Evolutionary conservation across 257 asterid genomes (phyloP).

Genomic region (Scutellaria baicalensis): DNA sequence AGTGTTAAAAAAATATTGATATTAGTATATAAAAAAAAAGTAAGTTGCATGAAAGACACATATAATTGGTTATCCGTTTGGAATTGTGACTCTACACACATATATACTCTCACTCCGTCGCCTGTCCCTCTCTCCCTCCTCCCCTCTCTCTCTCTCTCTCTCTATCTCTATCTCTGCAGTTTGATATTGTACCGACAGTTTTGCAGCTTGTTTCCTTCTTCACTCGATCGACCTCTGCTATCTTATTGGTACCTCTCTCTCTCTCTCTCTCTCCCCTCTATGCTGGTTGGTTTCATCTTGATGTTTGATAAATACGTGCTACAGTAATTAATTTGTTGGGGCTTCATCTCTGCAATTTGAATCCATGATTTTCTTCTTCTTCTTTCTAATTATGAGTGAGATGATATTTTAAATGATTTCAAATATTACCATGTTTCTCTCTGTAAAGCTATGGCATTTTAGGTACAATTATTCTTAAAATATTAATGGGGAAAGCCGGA

Average conservation of each 20-base stretch:
- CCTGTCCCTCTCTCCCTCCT: constrained; percentile 4
- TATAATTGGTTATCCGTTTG: constrained; percentile 33
- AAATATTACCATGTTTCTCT: not conserved
- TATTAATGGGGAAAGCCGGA: not conserved
- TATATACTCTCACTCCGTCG: constrained; percentile 8
- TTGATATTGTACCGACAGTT: constrained; percentile 36
- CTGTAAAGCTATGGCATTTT: not conserved
- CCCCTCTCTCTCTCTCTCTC: constrained; percentile 5
- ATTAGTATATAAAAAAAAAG: not conserved
- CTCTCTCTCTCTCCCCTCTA: not conserved
- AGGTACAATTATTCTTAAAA: not conserved
- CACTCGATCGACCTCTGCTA: not conserved
- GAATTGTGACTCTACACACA: constrained; percentile 19
- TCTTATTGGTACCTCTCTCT: constrained; percentile 12
- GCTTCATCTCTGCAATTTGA: not conserved
- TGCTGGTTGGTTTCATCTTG: not conserved
- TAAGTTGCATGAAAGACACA: constrained; percentile 25
- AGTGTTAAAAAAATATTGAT: not conserved
- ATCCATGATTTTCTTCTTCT: too few relatives aligned
- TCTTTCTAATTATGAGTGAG: too few relatives aligned
- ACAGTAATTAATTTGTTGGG: not conserved
- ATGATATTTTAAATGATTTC: too few relatives aligned
- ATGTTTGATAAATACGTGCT: not conserved
- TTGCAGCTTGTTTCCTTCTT: constrained; percentile 17
- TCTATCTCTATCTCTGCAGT: constrained; percentile 4